Percentiles rank a stretch among this genome's conserved stretches.
These are phyloP conservation scores for Gossypium ekmanianum DNA, from an alignment of 345 rosid species.

Conservation along the genomic window DNA sequence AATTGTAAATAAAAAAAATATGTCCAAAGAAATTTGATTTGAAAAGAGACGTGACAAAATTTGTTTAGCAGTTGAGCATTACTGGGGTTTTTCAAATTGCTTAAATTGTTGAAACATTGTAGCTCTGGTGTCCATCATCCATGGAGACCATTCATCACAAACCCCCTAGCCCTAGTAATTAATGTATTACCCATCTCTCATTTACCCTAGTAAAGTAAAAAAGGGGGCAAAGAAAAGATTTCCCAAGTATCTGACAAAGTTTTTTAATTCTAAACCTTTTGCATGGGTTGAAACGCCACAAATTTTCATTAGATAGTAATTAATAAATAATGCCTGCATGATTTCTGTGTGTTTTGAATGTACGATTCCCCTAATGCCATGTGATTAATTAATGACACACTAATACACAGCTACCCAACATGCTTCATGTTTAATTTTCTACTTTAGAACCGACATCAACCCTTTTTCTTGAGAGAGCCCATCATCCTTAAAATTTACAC, in stretches of 20 bases:
- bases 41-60: not conserved
- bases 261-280: not conserved
- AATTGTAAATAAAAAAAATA: not conserved
- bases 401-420: not conserved
- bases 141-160: slow-evolving; percentile 5
- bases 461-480: too few species aligned
- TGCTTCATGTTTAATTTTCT: slow-evolving; percentile 1
- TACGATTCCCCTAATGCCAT: not conserved
- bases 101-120: slow-evolving; percentile 11
- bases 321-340: not conserved
- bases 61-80: not conserved
- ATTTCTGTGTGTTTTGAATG: not conserved
- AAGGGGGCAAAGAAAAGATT: not conserved
- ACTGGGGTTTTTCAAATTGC: slow-evolving; percentile 2
- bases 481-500: not conserved
- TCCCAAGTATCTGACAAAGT: not conserved
- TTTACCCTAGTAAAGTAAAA: not conserved
- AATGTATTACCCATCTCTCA: not conserved
- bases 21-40: not conserved
- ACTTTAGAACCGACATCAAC: not conserved
- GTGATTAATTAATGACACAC: slow-evolving; percentile 12
- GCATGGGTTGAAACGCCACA: not conserved
- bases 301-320: not conserved
- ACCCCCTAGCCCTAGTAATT: not conserved
- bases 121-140: slow-evolving; percentile 10